Conservation (phyloP, 2,329 filamentous ascomycete genomes). For the Alternaria gansuensis region DNA sequence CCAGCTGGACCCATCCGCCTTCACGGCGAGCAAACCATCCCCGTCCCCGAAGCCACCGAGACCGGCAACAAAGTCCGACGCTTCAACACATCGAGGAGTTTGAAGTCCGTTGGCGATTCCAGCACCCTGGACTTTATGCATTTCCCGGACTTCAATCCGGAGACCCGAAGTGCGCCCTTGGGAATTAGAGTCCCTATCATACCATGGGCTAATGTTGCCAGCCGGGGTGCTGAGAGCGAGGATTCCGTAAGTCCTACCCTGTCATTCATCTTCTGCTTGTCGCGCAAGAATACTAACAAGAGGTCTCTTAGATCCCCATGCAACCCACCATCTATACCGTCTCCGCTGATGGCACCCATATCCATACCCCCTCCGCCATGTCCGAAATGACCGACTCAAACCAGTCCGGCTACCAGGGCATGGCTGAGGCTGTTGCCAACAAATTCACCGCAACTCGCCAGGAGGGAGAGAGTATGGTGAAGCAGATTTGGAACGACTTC, state of each 20-base stretch:
- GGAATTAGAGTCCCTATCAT: slow-evolving; percentile 62
- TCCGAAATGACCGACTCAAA: slow-evolving; percentile 67
- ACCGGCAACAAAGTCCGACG: slow-evolving; percentile 56
- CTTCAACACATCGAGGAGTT: slow-evolving; percentile 69
- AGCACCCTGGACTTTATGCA: slow-evolving; percentile 71
- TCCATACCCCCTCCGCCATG: slow-evolving; percentile 63
- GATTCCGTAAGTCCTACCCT: slow-evolving; percentile 29
- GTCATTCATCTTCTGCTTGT: neutral
- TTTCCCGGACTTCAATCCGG: slow-evolving; percentile 63
- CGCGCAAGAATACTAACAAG: slow-evolving; percentile 2
- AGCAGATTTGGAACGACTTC: slow-evolving; percentile 59
- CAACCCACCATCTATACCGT: slow-evolving; percentile 66
- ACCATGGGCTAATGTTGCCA: slow-evolving; percentile 33
- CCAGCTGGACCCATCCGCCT: slow-evolving; percentile 59
- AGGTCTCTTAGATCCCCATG: slow-evolving; percentile 55
- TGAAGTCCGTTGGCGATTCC: slow-evolving; percentile 65
- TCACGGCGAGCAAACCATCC: slow-evolving; percentile 60
- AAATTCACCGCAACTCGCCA: slow-evolving; percentile 49
- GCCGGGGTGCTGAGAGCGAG: slow-evolving; percentile 38
- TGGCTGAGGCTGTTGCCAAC: slow-evolving; percentile 61
- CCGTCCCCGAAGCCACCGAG: slow-evolving; percentile 43
- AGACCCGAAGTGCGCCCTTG: slow-evolving; percentile 49
- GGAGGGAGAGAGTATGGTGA: slow-evolving; percentile 55
- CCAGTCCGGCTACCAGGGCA: slow-evolving; percentile 64
- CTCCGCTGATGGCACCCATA: slow-evolving; percentile 58